Evolutionary conservation across 2,329 filamentous ascomycete species (phyloP), one percentile per base, ranked within the genome.

Genomic region (Apiospora kogelbergensis): DNA sequence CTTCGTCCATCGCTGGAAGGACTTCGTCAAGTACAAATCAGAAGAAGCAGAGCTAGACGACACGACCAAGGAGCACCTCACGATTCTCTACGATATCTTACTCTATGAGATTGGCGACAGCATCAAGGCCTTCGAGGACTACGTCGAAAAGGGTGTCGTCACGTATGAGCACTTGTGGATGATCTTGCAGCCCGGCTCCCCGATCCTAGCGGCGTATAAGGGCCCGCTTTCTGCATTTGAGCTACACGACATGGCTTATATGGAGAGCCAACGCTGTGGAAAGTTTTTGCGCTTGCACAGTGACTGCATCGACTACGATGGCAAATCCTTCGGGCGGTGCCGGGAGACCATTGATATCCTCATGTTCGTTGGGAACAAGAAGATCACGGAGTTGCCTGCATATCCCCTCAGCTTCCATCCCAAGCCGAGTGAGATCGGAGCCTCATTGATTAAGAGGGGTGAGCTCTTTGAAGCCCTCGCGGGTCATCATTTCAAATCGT

Each of bases 1-100:
- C 0, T 87, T 93, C 65, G 87, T 92, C 48, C 89, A 93, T 77
- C 85, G 90, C 41, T 93, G 90, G 89, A 79, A 82, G 1, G 74
- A 80, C 7, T 82, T 90, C 45, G 72, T 76, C 11, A 75, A 79
- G 4, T 81, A 82, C 30, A 15, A 24, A 6, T 78, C 82, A 57
- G 75, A 83, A 11, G 80, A 82, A 41, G 73, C 81, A 9, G 74
- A 79, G 1, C 77, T 81, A 42, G 84, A 88, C 20, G 73, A 76
- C 3, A 78, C 75, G 22, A 84, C 83, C 1, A 84, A 81, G 63
- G 78, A 82, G 40, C 85, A 89, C 71, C 74, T 87, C 2, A 73
- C 80, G 7, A 74, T 89, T 0, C 76, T 90, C 11, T 79, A 82
- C 70, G 78, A 79, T 40, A 81, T 85, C 24, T 77, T 90, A 33